Evolutionary conservation across 345 rosid genomes (phyloP).

Genomic region (Aurinia saxatilis): DNA sequence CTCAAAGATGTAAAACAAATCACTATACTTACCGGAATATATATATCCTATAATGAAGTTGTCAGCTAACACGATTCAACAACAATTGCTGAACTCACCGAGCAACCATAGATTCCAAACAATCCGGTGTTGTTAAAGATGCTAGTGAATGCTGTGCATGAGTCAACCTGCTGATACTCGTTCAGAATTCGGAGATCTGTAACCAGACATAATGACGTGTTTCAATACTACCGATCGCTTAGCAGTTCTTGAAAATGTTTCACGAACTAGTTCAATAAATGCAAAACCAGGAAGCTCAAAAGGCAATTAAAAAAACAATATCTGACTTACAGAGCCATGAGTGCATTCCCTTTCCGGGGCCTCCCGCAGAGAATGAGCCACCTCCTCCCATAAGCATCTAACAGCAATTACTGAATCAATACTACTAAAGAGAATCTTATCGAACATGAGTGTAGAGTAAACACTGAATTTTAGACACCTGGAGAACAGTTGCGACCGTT

Average conservation of each 20-base stretch:
- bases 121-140: constrained; percentile 57
- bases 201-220: constrained; percentile 10
- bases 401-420: not conserved
- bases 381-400: constrained; percentile 98
- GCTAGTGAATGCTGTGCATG: constrained; percentile 74
- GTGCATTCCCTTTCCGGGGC: constrained; percentile 98
- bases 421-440: not conserved
- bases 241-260: not conserved
- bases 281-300: not conserved
- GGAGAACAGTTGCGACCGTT: constrained; percentile 55
- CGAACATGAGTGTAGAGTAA: not conserved
- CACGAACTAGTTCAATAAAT: not conserved
- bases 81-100: constrained; percentile 39
- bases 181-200: constrained; percentile 60
- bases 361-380: constrained; percentile 96
- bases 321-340: constrained; percentile 76
- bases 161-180: constrained; percentile 45
- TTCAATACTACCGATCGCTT: not conserved
- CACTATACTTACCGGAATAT: not conserved
- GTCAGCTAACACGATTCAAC: no score
- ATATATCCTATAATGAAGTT: no score
- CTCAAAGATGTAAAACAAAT: not conserved
- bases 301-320: not conserved
- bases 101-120: constrained; percentile 72
- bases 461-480: constrained; percentile 36